Evolutionary conservation across 2,329 filamentous ascomycete genomes (phyloP).

Genomic region (Scorias spongiosa): DNA sequence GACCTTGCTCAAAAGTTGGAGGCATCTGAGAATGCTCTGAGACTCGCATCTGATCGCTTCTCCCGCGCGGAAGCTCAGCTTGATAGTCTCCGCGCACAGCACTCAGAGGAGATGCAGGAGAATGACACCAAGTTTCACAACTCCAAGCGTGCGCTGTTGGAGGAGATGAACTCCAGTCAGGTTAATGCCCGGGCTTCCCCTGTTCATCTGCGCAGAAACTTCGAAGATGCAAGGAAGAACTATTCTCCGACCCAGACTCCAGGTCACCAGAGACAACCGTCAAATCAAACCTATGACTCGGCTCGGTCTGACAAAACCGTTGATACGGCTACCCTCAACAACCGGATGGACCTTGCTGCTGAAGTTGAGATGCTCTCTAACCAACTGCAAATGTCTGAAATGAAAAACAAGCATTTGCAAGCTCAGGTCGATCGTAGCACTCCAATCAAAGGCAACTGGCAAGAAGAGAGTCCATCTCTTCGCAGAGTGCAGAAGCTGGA

Average conservation of each 20-base stretch:
- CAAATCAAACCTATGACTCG: constrained; percentile 58
- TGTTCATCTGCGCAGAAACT: constrained; percentile 48
- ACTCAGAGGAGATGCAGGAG: constrained; percentile 55
- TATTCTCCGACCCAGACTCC: constrained; percentile 66
- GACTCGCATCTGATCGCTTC: constrained; percentile 67
- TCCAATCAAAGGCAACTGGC: constrained; percentile 43
- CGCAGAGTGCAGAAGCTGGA: constrained; percentile 81
- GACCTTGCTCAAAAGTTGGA: constrained; percentile 78
- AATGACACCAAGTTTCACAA: constrained; percentile 45
- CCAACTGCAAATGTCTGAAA: constrained; percentile 81
- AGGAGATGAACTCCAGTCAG: constrained; percentile 79
- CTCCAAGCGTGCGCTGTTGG: constrained; percentile 59
- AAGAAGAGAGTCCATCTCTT: constrained; percentile 64
- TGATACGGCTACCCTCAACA: constrained; percentile 72
- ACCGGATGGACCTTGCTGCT: constrained; percentile 76
- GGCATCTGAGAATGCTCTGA: constrained; percentile 72
- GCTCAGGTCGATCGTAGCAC: constrained; percentile 63
- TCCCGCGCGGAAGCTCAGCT: constrained; percentile 72
- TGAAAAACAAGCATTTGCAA: constrained; percentile 88
- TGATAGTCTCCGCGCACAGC: constrained; percentile 57
- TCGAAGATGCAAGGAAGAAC: constrained; percentile 43
- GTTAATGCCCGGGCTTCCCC: constrained; percentile 58
- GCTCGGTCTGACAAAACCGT: constrained; percentile 70
- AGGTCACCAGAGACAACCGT: constrained; percentile 49
- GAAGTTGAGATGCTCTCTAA: constrained; percentile 89